Evolutionary conservation across 371 early-diverging fungal genomes (phyloP), one percentile per base, ranked within the genome.

Genomic region (Catenaria anguillulae): DNA sequence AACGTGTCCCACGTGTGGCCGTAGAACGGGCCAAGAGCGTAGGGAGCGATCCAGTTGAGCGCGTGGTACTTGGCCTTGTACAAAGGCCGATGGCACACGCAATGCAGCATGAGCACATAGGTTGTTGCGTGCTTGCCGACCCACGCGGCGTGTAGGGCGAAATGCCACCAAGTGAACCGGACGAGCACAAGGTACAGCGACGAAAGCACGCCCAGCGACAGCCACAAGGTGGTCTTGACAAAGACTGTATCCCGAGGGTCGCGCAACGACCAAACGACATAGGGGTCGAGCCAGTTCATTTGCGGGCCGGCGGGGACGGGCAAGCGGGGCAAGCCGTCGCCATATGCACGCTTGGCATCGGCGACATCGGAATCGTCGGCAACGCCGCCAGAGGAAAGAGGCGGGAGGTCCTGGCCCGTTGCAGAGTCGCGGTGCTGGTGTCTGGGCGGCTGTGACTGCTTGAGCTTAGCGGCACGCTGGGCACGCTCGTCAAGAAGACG

Each of bases 1-100:
- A 66, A 73, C 33, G 73, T 69, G 48, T 68, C 63, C 63, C 62
- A 61, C 52, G 73, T 71, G 52, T 71, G 66, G 0, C 73, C 73
- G 56, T 64, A 71, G 60, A 73, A 62, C 34, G 73, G 71, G 29
- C 56, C 65, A 5, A 70, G 66, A 23, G 68, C 37, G 37, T 63
- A 64, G 35, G 65, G 68, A 48, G 70, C 60, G 54, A 65, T 55
- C 17, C 46, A 24, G 50, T 70, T 64, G 31, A 67, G 34, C 21
- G 29, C 26, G 56, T 31, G 52, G 48, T 55, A 60, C n/a, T 15
- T n/a, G 26, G 62, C 35, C 62, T 56, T 61, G 29, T 42, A 42
- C n/a, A 61, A 58, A 61, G 17, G 36, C 33, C 61, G 59, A 37
- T 67, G 67, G 48, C 56, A 64, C 15, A 46, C 24, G 48, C 64